Evolutionary conservation across 345 rosid genomes (phyloP).

Genomic region (Anacardium occidentale): DNA sequence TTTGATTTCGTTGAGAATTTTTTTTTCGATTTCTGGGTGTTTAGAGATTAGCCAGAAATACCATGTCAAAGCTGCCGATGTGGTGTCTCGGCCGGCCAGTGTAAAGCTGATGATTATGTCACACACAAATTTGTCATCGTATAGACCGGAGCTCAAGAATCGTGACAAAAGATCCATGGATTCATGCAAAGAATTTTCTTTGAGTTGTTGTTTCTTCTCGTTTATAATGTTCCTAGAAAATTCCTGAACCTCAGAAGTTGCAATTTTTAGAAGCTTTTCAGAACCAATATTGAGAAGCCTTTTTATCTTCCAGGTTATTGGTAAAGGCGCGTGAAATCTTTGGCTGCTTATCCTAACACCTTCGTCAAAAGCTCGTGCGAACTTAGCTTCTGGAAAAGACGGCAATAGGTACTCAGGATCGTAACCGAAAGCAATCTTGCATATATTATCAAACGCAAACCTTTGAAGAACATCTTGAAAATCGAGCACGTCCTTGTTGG

Average conservation of each 20-base stretch:
- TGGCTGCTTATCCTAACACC: conserved; percentile 35
- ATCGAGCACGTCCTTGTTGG: conserved; percentile 35
- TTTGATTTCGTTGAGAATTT: conserved; percentile 32
- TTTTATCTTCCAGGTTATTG: conserved; percentile 46
- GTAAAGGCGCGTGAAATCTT: conserved; percentile 30
- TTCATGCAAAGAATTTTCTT: conserved; percentile 24
- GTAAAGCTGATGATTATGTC: conserved; percentile 64
- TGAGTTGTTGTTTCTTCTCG: conserved; percentile 43
- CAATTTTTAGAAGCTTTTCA: conserved; percentile 40
- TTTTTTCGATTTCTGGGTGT: conserved; percentile 37
- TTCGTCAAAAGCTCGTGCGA: conserved; percentile 52
- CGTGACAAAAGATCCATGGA: conserved; percentile 52
- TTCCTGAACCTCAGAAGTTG: conserved; percentile 39
- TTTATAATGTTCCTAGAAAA: conserved; percentile 46
- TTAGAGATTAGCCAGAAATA: conserved; percentile 57
- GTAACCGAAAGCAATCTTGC: conserved; percentile 66
- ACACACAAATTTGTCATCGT: conserved; percentile 14
- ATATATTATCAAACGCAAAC: conserved; percentile 70
- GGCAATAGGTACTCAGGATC: conserved; percentile 59
- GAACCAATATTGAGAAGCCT: conserved; percentile 43
- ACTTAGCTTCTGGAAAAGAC: conserved; percentile 35
- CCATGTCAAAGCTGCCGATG: conserved; percentile 76
- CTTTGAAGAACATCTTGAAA: conserved; percentile 60
- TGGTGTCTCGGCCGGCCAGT: conserved; percentile 70
- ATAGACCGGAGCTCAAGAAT: conserved; percentile 46